Percentiles rank a stretch among this genome's conserved stretches.
Conservation (phyloP, 495 filamentous ascomycete species). For the Neurospora sp. region DNA sequence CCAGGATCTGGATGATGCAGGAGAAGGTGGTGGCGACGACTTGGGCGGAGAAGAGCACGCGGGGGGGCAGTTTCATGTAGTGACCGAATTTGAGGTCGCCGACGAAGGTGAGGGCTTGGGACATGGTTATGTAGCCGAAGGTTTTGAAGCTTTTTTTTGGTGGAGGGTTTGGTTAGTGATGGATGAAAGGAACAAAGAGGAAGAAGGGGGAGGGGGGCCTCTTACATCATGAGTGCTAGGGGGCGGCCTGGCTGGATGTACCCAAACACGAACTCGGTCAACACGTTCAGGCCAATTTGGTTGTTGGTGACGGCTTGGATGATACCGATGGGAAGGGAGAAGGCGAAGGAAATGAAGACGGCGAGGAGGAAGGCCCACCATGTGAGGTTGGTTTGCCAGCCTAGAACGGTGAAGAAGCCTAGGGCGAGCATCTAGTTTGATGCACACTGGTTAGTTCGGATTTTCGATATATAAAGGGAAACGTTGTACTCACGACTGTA, state of each 20-base stretch:
- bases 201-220: not conserved
- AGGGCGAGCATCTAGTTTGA: constrained; percentile 43
- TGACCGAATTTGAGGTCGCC: constrained; percentile 51
- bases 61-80: constrained; percentile 63
- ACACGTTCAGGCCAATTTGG: constrained; percentile 55
- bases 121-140: constrained; percentile 62
- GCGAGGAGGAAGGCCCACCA: constrained; percentile 62
- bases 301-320: constrained; percentile 60
- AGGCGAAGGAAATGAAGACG: constrained; percentile 46
- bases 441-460: constrained; percentile 17
- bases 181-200: not conserved
- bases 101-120: constrained; percentile 45
- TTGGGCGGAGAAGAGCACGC: constrained; percentile 59
- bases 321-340: constrained; percentile 47
- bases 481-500: constrained; percentile 23
- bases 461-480: not conserved
- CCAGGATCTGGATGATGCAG: constrained; percentile 55
- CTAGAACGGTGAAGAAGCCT: constrained; percentile 53
- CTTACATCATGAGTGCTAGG: constrained; percentile 55
- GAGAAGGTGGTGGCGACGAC: constrained; percentile 56
- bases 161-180: not conserved
- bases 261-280: constrained; percentile 64
- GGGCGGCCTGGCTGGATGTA: constrained; percentile 59
- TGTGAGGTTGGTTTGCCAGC: constrained; percentile 54
- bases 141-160: constrained; percentile 49